Evolutionary conservation across 768 basidiomycete species (phyloP).

Genomic region (Kwoniella dendrophila): DNA sequence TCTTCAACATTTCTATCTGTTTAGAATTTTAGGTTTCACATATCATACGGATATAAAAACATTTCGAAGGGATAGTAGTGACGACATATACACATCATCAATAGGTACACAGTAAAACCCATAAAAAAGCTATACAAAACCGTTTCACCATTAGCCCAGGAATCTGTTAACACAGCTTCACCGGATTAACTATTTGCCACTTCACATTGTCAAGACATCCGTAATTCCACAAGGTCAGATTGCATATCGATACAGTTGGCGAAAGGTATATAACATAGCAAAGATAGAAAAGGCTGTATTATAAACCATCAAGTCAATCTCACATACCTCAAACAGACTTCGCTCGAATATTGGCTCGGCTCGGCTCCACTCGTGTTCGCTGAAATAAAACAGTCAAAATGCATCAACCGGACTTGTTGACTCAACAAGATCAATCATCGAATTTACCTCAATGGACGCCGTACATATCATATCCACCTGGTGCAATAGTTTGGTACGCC

Average conservation of each 20-base stretch:
- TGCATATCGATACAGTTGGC: not conserved
- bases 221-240: not conserved
- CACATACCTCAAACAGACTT: not conserved
- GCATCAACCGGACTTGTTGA: conserved; percentile 14
- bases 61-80: not conserved
- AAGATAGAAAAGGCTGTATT: not conserved
- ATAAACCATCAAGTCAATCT: not conserved
- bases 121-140: no score
- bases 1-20: not conserved
- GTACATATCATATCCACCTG: conserved; percentile 16
- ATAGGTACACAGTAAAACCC: no score
- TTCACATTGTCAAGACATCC: not conserved
- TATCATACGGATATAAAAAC: not conserved
- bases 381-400: not conserved
- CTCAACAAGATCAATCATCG: conserved; percentile 7
- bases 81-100: conserved; percentile 4
- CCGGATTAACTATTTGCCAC: not conserved
- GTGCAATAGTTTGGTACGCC: conserved; percentile 31
- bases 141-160: not conserved
- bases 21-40: not conserved
- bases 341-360: not conserved
- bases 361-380: not conserved
- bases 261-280: not conserved
- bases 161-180: not conserved
- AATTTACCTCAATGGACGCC: conserved; percentile 23